phyloP scores from a whole-genome alignment of 495 filamentous ascomycete species.

The Aspergillus heteromorphus region DNA sequence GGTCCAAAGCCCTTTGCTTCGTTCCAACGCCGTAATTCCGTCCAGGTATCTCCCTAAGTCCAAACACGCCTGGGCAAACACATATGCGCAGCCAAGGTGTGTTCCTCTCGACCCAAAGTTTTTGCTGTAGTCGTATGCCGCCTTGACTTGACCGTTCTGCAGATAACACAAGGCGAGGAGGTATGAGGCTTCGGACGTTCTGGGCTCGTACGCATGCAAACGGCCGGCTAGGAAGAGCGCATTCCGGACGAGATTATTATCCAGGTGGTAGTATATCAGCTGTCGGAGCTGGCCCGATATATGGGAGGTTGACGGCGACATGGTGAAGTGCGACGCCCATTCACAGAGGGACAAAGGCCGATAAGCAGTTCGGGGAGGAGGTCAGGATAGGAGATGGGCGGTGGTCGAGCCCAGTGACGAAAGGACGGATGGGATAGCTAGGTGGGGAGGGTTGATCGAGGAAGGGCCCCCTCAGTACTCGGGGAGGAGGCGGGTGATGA shows the following conservation, averaged over 20 bases:
- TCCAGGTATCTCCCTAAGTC: conserved; percentile 70
- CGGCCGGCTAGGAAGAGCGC: conserved; percentile 89
- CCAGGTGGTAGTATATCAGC: conserved; percentile 86
- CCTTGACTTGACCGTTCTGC: conserved; percentile 69
- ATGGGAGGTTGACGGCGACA: conserved; percentile 64
- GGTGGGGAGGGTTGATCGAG: neutral
- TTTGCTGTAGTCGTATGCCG: conserved; percentile 68
- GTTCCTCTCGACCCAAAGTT: conserved; percentile 55
- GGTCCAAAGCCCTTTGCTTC: conserved; percentile 63
- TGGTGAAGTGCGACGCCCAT: conserved; percentile 33
- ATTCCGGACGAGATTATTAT: conserved; percentile 80
- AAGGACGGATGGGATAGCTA: neutral
- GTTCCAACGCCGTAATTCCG: conserved; percentile 75
- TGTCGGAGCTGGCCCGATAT: conserved; percentile 73
- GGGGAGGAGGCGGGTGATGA: neutral
- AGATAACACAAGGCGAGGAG: conserved; percentile 80
- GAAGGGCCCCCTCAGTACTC: neutral
- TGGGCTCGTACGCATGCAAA: conserved; percentile 73
- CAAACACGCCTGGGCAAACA: conserved; percentile 85
- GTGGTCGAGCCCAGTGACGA: conserved; percentile 2
- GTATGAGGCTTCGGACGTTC: conserved; percentile 72
- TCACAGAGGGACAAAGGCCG: neutral
- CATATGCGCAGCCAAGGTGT: conserved; percentile 83
- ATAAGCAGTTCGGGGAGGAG: neutral
- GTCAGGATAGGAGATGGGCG: conserved; percentile 8